Evolutionary conservation across 2,329 filamentous ascomycete genomes (phyloP), one percentile per base, ranked within the genome.

Genomic region (Onygena corvina): DNA sequence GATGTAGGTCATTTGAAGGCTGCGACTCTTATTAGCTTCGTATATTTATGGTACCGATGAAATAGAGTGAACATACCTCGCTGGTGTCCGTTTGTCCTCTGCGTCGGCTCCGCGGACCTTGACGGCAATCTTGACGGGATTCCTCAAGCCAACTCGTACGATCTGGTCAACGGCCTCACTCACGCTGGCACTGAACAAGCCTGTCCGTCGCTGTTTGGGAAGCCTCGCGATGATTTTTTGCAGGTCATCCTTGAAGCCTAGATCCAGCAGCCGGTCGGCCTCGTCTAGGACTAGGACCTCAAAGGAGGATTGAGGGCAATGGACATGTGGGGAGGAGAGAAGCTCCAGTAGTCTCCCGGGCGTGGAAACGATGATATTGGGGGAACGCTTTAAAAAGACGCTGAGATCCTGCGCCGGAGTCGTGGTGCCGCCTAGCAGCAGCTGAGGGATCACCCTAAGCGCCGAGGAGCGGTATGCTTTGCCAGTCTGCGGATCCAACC

Each of bases 121-220:
- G 47, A 96, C 92, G 8, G 86, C 83, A 53, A 98, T 87, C 61
- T 93, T 93, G 59, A 95, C 89, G 0, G 92, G 92, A 65, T 98
- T 96, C 31, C 92, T 77, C 56, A 96, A 71, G 16, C 92, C 92
- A 5, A 95, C 87, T 30, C 89, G 79, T 47, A 98, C 88, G 49
- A 98, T 84, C 62, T 95, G 86, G 54, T 89, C 83, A 0, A 98
- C 86, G 1, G 92, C 92, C 62, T 96, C 92, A 58, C 84, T 92
- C n/a, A 98, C 85, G 59, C 85, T 93, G 9, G 92, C 92, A 60
- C 87, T 94, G 68, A 96, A 98, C 0, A 98, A 71, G 0, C 92
- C 92, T 0, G 92, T 98, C 45, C 92, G 77, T 47, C 92, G 76
- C 64, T 98, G 92, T 62, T 98, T 98, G 0, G 92, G 92, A 4